These are phyloP conservation scores for Phytopythium helicoides DNA, from an alignment of 352 stramenopile genomes.

Conservation along the genomic window DNA sequence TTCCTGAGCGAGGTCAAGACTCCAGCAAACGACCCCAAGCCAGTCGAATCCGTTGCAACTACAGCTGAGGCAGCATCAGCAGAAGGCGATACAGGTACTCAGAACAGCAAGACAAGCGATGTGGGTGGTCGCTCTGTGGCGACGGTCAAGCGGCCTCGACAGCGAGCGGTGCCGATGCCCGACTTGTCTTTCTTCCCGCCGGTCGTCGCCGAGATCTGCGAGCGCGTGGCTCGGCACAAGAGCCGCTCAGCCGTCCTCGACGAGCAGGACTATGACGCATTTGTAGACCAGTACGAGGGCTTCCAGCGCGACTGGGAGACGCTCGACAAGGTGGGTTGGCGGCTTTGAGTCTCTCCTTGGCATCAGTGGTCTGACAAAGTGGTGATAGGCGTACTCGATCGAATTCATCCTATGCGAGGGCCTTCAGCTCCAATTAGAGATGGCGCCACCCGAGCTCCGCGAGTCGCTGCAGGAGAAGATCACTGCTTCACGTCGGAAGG, in stretches of 20 bases:
- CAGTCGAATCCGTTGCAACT: too few relatives aligned
- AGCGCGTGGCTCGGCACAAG: slow-evolving; percentile 41
- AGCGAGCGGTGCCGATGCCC: slow-evolving; percentile 32
- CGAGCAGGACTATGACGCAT: slow-evolving; percentile 53
- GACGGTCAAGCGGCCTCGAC: slow-evolving; percentile 10
- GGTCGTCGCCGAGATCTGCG: slow-evolving; percentile 50
- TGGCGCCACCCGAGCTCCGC: slow-evolving; percentile 11
- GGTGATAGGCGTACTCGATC: slow-evolving; percentile 41
- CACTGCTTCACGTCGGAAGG: slow-evolving; percentile 21
- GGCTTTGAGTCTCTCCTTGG: background rate
- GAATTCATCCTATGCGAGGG: slow-evolving; percentile 49
- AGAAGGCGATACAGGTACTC: too few relatives aligned
- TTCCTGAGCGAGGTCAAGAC: too few relatives aligned
- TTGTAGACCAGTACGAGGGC: slow-evolving; percentile 46
- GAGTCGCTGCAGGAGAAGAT: slow-evolving; percentile 20
- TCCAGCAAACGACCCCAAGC: too few relatives aligned
- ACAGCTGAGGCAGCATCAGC: too few relatives aligned
- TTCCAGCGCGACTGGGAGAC: slow-evolving; percentile 56
- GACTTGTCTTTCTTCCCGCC: slow-evolving; percentile 53
- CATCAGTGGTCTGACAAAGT: background rate
- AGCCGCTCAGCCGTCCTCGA: slow-evolving; percentile 59
- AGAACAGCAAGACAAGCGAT: too few relatives aligned
- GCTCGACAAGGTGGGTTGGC: slow-evolving; percentile 65
- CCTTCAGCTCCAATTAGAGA: slow-evolving; percentile 33
- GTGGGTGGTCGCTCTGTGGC: background rate